Base-by-base conservation (phyloP, 306 rosid species). In the Acacia acuminata region DNA sequence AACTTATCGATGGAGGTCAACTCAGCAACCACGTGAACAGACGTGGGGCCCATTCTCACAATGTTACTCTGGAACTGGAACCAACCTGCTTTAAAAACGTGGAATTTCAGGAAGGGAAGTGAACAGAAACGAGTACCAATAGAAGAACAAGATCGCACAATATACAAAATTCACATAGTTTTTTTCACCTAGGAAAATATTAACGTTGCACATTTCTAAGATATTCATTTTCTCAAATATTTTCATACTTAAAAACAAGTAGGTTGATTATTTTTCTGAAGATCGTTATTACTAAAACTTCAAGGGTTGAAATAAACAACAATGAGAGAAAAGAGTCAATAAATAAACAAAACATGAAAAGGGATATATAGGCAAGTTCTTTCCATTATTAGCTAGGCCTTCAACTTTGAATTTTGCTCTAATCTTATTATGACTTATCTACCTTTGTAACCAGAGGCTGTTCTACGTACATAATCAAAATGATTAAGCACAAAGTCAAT, bases 401-500 rank as follows among this genome's bases (percentile, higher is more conserved):
- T 51, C 34, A 36, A 53, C 70, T 27, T 71, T 65, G 76, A 70
- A 70, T 48, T 71, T 61, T 71, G 71, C 58, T 15, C 53, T 27
- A 15, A 8, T 73, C 19, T 15, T 45, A 16, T 53, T 8, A 25
- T 47, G 71, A 40, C 77, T 80, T 27, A 22, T 63, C 38, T 17
- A 51, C 56, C 68, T 66, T 60, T 4, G 24, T 79, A 66, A 82
- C 71, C 75, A 63, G 66, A 20, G 45, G 47, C 43, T 50, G 61
- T 77, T 86, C 84, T 77, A 25, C 55, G 60, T 27, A 63, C 14
- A 48, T 48, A 6, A 48, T 71, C 75, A 71, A 63, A 85, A 85
- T 85, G 87, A 85, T 88, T 84, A 75, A 75, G 51, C 80, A 25
- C 53, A 25, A 17, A 70, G 22, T 24, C 74, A 70, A 82, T 82